Percentiles rank a stretch among this genome's conserved stretches.
Evolutionary conservation across 2,329 filamentous ascomycete genomes (phyloP).

Genomic region (Neopestalotiopsis sp.): DNA sequence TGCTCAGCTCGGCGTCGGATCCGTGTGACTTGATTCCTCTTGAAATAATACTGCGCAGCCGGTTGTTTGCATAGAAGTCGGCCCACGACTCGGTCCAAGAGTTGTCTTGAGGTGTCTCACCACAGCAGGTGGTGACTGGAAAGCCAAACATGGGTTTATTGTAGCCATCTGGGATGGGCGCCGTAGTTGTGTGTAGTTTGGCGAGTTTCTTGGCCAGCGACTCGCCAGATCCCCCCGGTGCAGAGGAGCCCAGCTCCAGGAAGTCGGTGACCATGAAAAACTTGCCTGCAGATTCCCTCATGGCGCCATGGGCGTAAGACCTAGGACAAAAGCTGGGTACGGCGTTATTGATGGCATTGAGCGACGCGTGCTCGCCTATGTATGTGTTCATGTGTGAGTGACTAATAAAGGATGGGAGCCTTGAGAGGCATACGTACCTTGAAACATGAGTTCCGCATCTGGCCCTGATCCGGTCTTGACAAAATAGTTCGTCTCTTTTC

Average conservation of each 20-base stretch:
- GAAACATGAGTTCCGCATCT: constrained; percentile 72
- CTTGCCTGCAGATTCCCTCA: constrained; percentile 54
- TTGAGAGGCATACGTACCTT: constrained; percentile 48
- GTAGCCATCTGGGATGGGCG: constrained; percentile 66
- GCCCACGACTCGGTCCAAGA: constrained; percentile 76
- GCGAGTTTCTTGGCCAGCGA: constrained; percentile 80
- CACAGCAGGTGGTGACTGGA: constrained; percentile 84
- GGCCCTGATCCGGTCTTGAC: constrained; percentile 72
- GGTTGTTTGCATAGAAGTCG: constrained; percentile 81
- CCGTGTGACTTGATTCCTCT: constrained; percentile 68
- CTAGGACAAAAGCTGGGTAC: constrained; percentile 79
- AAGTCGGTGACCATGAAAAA: constrained; percentile 79
- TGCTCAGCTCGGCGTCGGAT: constrained; percentile 63
- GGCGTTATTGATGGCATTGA: constrained; percentile 77
- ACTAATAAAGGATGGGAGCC: background rate
- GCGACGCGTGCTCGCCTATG: constrained; percentile 79
- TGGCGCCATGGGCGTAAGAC: constrained; percentile 74
- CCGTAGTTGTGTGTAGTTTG: constrained; percentile 77
- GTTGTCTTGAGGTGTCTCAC: constrained; percentile 84
- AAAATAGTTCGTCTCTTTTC: constrained; percentile 64
- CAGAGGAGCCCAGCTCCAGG: constrained; percentile 64
- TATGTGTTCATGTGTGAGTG: constrained; percentile 34
- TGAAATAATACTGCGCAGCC: constrained; percentile 69
- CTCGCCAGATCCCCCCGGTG: constrained; percentile 50
- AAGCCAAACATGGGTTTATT: constrained; percentile 78